A percentile compares a stretch with the other conserved stretches of the same genome.
These are phyloP conservation scores for Claviceps fusiformis DNA, from an alignment of 2,329 filamentous ascomycete genomes.

Conservation along the genomic window DNA sequence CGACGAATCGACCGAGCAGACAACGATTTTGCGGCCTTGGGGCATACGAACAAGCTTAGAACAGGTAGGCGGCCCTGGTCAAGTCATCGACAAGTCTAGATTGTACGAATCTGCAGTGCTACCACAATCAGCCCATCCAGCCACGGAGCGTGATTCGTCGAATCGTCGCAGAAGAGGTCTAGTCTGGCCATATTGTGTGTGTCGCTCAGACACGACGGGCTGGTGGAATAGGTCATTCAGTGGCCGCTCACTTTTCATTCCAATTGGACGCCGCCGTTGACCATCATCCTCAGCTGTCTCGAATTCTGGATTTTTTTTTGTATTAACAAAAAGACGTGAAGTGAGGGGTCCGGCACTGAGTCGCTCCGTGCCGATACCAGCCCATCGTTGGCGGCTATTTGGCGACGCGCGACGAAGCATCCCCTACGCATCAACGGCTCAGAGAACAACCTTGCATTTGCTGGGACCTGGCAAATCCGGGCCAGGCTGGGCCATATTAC, in stretches of 20 bases:
- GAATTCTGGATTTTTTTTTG: neutral
- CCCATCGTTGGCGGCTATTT: conserved; percentile 1
- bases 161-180: neutral
- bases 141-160: neutral
- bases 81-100: neutral
- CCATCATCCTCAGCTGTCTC: neutral
- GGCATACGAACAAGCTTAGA: neutral
- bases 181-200: neutral
- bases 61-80: too few relatives aligned
- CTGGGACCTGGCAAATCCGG: neutral
- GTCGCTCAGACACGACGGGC: neutral
- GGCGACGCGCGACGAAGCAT: conserved; percentile 8
- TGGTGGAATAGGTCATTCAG: neutral
- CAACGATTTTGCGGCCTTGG: neutral
- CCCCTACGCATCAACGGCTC: neutral
- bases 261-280: neutral
- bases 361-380: neutral
- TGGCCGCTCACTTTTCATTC: neutral
- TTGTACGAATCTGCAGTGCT: neutral
- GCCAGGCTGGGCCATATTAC: neutral
- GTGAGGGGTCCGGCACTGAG: neutral
- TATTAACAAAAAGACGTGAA: neutral
- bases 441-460: neutral
- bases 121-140: neutral
- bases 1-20: neutral